Evolutionary conservation across 2,329 filamentous ascomycete species (phyloP).

Genomic region (Penicillium sp.): DNA sequence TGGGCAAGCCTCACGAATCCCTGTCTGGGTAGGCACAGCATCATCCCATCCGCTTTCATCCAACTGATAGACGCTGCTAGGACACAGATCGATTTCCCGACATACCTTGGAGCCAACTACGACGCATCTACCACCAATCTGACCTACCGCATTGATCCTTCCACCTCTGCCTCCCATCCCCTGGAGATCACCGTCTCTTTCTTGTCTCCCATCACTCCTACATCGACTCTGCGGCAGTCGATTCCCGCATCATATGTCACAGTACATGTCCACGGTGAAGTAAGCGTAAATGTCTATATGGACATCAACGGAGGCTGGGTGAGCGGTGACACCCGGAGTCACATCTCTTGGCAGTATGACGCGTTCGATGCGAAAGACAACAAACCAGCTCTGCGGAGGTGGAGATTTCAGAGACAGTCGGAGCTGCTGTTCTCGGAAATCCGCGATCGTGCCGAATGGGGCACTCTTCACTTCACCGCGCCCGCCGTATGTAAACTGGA

Average conservation of each 20-base stretch:
- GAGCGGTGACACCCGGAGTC: constrained; percentile 63
- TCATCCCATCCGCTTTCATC: too few species aligned
- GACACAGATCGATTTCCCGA: constrained; percentile 51
- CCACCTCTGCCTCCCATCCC: constrained; percentile 32
- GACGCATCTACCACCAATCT: constrained; percentile 64
- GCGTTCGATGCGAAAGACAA: too few species aligned
- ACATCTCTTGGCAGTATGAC: constrained; percentile 57
- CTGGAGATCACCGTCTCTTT: constrained; percentile 55
- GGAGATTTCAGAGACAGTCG: constrained; percentile 35
- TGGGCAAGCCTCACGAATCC: constrained; percentile 59
- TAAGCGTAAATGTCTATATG: constrained; percentile 55
- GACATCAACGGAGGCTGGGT: constrained; percentile 73
- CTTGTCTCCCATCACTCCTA: constrained; percentile 70
- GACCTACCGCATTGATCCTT: constrained; percentile 55
- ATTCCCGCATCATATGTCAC: constrained; percentile 74
- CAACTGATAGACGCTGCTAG: too few species aligned
- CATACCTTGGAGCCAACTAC: constrained; percentile 54
- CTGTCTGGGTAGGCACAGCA: too few species aligned
- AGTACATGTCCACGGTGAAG: constrained; percentile 58
- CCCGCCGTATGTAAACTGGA: constrained; percentile 46
- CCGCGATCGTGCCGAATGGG: constrained; percentile 72
- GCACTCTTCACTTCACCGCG: constrained; percentile 68
- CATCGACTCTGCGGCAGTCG: constrained; percentile 68
- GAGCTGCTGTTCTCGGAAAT: constrained; percentile 68
- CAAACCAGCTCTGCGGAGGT: too few species aligned